Evolutionary conservation across 495 filamentous ascomycete genomes (phyloP).

Genomic region (Hyaloscypha variabilis): DNA sequence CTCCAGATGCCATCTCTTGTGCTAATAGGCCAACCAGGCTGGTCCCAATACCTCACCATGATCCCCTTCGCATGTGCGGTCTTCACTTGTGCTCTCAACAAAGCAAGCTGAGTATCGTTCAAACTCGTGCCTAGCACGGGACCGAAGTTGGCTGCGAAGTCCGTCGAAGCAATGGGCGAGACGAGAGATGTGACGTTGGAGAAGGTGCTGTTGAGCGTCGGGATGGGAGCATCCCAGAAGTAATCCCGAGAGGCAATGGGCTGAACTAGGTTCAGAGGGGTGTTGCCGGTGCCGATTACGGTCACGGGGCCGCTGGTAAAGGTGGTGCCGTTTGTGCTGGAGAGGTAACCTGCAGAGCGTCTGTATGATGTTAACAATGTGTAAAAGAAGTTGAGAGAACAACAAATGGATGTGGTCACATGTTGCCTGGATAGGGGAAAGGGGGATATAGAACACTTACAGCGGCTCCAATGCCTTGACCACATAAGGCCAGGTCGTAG

Average conservation of each 20-base stretch:
- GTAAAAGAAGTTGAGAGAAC: not conserved
- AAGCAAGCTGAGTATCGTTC: slow-evolving; percentile 36
- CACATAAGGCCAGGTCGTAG: slow-evolving; percentile 54
- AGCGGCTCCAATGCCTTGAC: slow-evolving; percentile 67
- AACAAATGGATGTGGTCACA: not conserved
- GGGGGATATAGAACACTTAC: slow-evolving; percentile 34
- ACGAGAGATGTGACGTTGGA: slow-evolving; percentile 46
- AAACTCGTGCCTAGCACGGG: slow-evolving; percentile 22
- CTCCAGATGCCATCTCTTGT: slow-evolving; percentile 76
- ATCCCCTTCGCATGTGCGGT: slow-evolving; percentile 54
- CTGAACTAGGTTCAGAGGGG: slow-evolving; percentile 64
- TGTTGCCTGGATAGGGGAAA: not conserved
- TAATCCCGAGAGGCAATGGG: slow-evolving; percentile 54
- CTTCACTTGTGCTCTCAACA: slow-evolving; percentile 38
- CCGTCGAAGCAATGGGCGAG: slow-evolving; percentile 55
- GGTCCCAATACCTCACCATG: slow-evolving; percentile 74
- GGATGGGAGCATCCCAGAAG: slow-evolving; percentile 65
- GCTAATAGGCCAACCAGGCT: slow-evolving; percentile 72
- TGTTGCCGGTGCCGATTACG: slow-evolving; percentile 77
- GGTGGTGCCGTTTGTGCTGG: slow-evolving; percentile 39
- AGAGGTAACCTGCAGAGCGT: slow-evolving; percentile 42
- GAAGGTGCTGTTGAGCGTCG: slow-evolving; percentile 45
- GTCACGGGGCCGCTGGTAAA: slow-evolving; percentile 62
- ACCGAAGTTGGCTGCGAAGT: slow-evolving; percentile 46
- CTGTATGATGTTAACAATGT: slow-evolving; percentile 1